Conservation (phyloP, 352 stramenopile genomes). For the Phytopythium boreale region DNA sequence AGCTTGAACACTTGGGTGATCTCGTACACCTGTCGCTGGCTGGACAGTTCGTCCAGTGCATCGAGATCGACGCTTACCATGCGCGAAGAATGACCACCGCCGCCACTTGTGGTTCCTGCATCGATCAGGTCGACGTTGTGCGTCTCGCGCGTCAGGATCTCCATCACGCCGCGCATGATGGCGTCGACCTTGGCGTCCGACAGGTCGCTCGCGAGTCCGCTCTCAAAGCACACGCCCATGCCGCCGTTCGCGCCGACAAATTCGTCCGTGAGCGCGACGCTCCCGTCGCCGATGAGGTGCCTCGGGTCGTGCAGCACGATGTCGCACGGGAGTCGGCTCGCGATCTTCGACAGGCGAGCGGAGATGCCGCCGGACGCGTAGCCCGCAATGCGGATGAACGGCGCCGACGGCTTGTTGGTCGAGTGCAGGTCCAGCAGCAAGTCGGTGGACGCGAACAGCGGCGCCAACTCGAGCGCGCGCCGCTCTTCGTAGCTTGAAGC, state of each 20-base stretch:
- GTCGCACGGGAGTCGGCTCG: slow-evolving; percentile 37
- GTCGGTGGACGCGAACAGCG: slow-evolving; percentile 47
- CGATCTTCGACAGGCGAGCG: slow-evolving; percentile 22
- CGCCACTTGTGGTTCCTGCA: background rate
- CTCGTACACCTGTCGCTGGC: slow-evolving; percentile 24
- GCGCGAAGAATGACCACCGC: background rate
- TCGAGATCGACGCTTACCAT: background rate
- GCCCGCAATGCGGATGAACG: slow-evolving; percentile 63
- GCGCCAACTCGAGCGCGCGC: slow-evolving; percentile 54
- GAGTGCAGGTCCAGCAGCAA: slow-evolving; percentile 74
- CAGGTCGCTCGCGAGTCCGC: slow-evolving; percentile 52
- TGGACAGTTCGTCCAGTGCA: background rate
- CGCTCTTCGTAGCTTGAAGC: slow-evolving; percentile 36
- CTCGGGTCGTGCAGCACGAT: slow-evolving; percentile 67
- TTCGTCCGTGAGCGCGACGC: slow-evolving; percentile 67
- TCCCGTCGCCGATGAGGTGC: slow-evolving; percentile 50
- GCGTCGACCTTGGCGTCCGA: slow-evolving; percentile 40
- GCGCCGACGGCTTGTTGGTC: slow-evolving; percentile 70
- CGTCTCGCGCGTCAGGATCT: slow-evolving; percentile 50
- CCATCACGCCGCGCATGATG: slow-evolving; percentile 36
- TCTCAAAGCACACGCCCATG: slow-evolving; percentile 70
- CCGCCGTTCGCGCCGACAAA: slow-evolving; percentile 58
- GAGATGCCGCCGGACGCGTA: slow-evolving; percentile 22
- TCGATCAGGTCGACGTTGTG: slow-evolving; percentile 25
- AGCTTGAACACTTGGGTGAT: slow-evolving; percentile 68